Conservation (phyloP, 2,329 filamentous ascomycete species). For the Xylariaceae sp. region DNA sequence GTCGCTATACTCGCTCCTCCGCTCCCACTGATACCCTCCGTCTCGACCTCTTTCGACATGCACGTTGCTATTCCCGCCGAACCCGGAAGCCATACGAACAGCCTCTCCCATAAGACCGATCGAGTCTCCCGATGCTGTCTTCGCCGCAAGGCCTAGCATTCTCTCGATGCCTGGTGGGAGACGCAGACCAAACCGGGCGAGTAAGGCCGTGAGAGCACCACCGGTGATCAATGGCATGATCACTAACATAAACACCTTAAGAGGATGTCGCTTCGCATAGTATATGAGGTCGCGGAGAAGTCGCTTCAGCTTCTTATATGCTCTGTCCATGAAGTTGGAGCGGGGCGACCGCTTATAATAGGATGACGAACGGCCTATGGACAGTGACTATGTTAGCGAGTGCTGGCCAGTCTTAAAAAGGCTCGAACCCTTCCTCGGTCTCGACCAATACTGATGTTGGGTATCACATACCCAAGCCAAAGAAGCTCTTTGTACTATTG, state of each 20-base stretch:
- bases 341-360: conserved; percentile 82
- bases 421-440: too few species aligned
- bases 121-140: conserved; percentile 43
- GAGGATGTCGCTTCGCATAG: conserved; percentile 77
- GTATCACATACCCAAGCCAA: conserved; percentile 22
- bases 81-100: conserved; percentile 44
- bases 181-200: conserved; percentile 74
- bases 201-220: conserved; percentile 72
- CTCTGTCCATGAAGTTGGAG: conserved; percentile 68
- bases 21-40: conserved; percentile 35
- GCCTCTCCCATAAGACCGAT: conserved; percentile 51
- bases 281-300: conserved; percentile 75
- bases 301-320: conserved; percentile 71
- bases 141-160: conserved; percentile 51
- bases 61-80: conserved; percentile 12
- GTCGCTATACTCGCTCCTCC: conserved; percentile 31
- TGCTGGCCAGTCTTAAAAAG: too few species aligned
- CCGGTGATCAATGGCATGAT: conserved; percentile 84
- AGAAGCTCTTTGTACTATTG: conserved; percentile 28
- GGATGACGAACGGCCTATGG: conserved; percentile 51
- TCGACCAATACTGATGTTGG: not conserved
- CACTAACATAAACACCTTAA: conserved; percentile 83
- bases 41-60: conserved; percentile 31
- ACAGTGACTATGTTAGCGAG: too few species aligned
- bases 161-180: conserved; percentile 62